These are phyloP conservation scores for Xylaria sp. DNA, from an alignment of 2,329 filamentous ascomycete genomes.

Conservation along the genomic window DNA sequence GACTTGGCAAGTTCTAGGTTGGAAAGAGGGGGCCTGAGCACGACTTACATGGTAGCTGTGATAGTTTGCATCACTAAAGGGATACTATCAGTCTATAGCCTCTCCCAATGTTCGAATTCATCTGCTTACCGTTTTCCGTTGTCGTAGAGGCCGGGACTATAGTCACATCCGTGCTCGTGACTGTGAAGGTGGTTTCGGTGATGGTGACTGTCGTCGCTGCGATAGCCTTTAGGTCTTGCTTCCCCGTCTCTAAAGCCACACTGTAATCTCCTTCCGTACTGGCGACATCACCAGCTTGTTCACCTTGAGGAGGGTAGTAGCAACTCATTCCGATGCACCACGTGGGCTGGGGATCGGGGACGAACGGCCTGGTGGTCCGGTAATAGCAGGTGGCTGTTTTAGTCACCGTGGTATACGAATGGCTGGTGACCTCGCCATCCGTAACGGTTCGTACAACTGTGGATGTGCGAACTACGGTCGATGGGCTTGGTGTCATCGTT, in stretches of 20 bases:
- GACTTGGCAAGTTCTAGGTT: too few relatives aligned
- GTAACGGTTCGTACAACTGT: constrained; percentile 39
- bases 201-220: constrained; percentile 42
- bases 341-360: constrained; percentile 21
- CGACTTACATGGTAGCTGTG: constrained; percentile 38
- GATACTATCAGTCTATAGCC: too few relatives aligned
- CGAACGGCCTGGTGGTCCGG: constrained; percentile 28
- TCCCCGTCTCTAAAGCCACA: constrained; percentile 16
- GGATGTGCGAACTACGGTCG: constrained; percentile 37
- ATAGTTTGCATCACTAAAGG: constrained; percentile 34
- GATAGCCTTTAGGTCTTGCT: constrained; percentile 27
- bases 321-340: constrained; percentile 21
- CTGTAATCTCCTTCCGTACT: constrained; percentile 22
- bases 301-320: constrained; percentile 9
- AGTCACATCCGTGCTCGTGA: constrained; percentile 35
- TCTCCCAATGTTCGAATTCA: too few relatives aligned
- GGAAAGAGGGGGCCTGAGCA: too few relatives aligned
- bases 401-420: constrained; percentile 37
- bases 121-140: constrained; percentile 39
- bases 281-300: too few relatives aligned
- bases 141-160: constrained; percentile 37
- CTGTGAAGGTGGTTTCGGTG: constrained; percentile 39
- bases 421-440: constrained; percentile 37
- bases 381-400: constrained; percentile 41
- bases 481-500: constrained; percentile 38